Base-by-base conservation (phyloP, 176 grass and related monocot species). In the Carex pumila region DNA sequence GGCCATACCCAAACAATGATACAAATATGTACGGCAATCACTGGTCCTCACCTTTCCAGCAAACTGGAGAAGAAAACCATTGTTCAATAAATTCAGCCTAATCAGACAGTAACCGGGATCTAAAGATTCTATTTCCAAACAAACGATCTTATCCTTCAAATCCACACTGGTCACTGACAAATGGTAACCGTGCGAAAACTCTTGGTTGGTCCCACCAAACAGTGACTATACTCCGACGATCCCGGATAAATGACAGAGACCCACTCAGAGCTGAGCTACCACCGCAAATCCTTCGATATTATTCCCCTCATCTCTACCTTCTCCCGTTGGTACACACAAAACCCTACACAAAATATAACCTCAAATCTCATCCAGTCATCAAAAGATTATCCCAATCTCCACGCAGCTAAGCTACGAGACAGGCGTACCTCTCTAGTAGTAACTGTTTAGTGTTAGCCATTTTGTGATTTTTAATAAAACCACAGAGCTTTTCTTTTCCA, bases 121-220 rank as follows among this genome's bases (percentile, higher is more conserved):
- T 82, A 22, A 18, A 79, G 3, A 80, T 79, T 84, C 71, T 67
- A 79, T 71, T 79, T 84, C 71, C 50, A 79, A 87, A 80, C 49
- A 71, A 59, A 64, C 67, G 8, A n/a, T 84, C 84, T 83, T 92
- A 92, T 92, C 88, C 11, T 73, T 6, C 63, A 49, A 49, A 12
- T 67, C 36, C 59, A 14, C 18, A 65, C n/a, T 22, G n/a, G 3
- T 67, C 80, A 66, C 80, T 82, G 80, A 54, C 61, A 82, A 45
- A 8, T 67, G 25, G 80, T 9, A 45, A 34, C 79, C 60, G 64
- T 32, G 0, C 7, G 49, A 11, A 61, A 36, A 59, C 4, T 39
- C 8, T 4, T 1, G 4, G 6, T 2, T 9, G 30, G 2, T 14
- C 55, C 79, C 79, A 63, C 34, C 4, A 49, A 75, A 11, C 85